phyloP scores from a whole-genome alignment of 2,329 filamentous ascomycete species.

The Domatiomyces catenatus region DNA sequence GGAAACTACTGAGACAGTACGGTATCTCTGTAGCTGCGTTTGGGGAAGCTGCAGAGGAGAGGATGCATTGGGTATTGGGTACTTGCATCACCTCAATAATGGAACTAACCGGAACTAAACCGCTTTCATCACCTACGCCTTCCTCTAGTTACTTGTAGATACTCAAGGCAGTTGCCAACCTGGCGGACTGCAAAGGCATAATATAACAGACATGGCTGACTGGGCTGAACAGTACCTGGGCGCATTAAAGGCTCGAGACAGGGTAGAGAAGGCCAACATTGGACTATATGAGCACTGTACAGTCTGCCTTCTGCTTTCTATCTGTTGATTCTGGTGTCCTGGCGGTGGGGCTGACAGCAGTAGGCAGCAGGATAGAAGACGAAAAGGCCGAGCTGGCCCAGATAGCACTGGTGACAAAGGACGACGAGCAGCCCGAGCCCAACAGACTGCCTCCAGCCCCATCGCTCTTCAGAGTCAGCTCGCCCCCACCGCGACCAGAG shows the following conservation, averaged over 20 bases:
- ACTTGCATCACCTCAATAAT: neutral
- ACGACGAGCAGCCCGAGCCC: constrained; percentile 45
- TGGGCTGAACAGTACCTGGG: constrained; percentile 73
- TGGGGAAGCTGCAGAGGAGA: neutral
- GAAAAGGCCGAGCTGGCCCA: constrained; percentile 12
- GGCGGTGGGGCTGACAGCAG: neutral
- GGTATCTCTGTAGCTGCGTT: neutral
- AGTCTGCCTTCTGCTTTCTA: constrained; percentile 3
- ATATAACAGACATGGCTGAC: constrained; percentile 38
- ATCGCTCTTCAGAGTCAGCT: constrained; percentile 16
- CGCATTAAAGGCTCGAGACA: constrained; percentile 56
- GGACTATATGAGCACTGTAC: constrained; percentile 66
- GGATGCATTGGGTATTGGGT: neutral
- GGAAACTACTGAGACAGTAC: neutral
- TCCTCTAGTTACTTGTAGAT: too few species aligned
- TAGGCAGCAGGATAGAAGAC: constrained; percentile 17
- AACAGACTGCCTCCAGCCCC: constrained; percentile 18
- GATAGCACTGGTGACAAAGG: constrained; percentile 40
- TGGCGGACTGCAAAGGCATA: too few species aligned
- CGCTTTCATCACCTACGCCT: neutral
- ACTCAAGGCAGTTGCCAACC: too few species aligned
- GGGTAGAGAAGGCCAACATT: constrained; percentile 48
- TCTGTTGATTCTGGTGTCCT: neutral
- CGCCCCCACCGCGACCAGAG: constrained; percentile 21
- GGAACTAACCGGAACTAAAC: neutral